Evolutionary conservation across 1,284 basidiomycete genomes (phyloP).

Genomic region (Cutaneotrichosporon dermatis): DNA sequence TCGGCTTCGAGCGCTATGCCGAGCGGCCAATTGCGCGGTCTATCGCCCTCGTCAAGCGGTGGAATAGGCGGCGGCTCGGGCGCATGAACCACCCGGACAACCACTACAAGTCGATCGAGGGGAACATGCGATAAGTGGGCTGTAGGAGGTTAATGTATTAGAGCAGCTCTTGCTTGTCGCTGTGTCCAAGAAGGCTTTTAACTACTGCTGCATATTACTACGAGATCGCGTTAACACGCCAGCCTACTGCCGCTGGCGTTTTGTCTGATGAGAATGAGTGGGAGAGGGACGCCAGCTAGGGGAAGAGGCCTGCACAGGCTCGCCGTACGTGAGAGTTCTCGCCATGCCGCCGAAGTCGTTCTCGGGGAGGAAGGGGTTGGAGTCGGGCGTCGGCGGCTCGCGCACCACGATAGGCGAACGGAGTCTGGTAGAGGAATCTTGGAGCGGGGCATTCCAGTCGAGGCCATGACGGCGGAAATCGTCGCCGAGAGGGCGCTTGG

Average conservation of each 20-base stretch:
- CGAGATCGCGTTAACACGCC: too few species aligned
- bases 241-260: too few species aligned
- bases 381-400: neutral
- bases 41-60: constrained; percentile 50
- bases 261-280: too few species aligned
- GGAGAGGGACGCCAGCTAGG: too few species aligned
- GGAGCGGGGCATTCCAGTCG: neutral
- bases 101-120: constrained; percentile 54
- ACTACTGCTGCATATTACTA: too few species aligned
- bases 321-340: too few species aligned
- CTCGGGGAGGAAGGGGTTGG: neutral
- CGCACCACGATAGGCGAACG: neutral
- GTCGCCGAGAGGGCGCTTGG: neutral
- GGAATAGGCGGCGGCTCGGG: constrained; percentile 30
- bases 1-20: constrained; percentile 76
- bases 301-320: too few species aligned
- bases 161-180: too few species aligned
- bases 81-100: constrained; percentile 48
- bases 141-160: neutral
- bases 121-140: constrained; percentile 1
- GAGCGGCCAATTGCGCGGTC: constrained; percentile 59
- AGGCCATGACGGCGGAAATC: neutral
- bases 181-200: too few species aligned
- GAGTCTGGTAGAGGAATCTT: neutral
- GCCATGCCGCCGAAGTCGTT: too few species aligned